Percentiles rank a stretch among this genome's conserved stretches.
Evolutionary conservation across 257 asterid species (phyloP).

Genomic region (Craterostigma plantagineum): DNA sequence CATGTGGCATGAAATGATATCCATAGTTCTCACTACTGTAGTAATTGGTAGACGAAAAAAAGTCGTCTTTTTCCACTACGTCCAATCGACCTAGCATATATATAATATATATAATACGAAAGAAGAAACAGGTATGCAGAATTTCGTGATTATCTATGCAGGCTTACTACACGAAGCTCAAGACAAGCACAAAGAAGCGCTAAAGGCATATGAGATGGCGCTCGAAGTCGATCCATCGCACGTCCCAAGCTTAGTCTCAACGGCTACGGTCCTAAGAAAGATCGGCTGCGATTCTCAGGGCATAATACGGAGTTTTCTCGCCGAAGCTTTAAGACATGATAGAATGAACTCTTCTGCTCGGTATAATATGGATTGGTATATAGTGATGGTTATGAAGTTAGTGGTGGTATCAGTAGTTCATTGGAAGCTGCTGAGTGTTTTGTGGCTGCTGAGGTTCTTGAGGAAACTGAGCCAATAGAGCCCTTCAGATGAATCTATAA

Average conservation of each 20-base stretch:
- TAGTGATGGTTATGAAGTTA: constrained; percentile 29
- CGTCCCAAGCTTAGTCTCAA: constrained; percentile 60
- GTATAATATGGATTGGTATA: constrained; percentile 58
- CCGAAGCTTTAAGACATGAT: constrained; percentile 63
- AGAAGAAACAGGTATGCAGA: no score
- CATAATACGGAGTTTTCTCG: constrained; percentile 39
- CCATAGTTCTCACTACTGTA: no score
- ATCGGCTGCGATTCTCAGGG: constrained; percentile 25
- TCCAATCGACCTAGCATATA: no score
- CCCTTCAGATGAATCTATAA: constrained; percentile 53
- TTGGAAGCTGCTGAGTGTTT: constrained; percentile 71
- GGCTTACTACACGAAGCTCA: constrained; percentile 70
- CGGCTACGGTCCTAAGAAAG: constrained; percentile 38
- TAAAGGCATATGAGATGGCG: constrained; percentile 28
- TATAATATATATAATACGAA: no score
- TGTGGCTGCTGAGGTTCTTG: constrained; percentile 47
- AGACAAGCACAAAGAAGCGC: constrained; percentile 43
- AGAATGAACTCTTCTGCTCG: constrained; percentile 49
- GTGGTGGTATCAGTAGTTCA: no score
- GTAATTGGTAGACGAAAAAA: no score
- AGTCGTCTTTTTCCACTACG: no score
- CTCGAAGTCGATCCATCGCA: constrained; percentile 44
- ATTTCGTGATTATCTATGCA: constrained; percentile 13
- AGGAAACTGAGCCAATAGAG: constrained; percentile 69
- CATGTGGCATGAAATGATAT: no score